These are phyloP conservation scores for Penicillium ochrochloron DNA, from an alignment of 495 filamentous ascomycete species.

Conservation along the genomic window DNA sequence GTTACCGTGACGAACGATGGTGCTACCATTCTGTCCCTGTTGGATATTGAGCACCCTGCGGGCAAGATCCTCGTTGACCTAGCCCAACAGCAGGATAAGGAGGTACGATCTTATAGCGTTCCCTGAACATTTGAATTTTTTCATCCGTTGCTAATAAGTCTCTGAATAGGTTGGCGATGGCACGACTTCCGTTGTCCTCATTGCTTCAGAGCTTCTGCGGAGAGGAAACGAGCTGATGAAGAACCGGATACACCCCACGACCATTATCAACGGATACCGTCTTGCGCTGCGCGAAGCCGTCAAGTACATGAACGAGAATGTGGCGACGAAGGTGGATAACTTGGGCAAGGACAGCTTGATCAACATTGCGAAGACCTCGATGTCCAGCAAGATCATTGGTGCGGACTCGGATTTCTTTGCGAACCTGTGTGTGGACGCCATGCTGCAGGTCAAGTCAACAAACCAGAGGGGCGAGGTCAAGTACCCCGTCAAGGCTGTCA, in stretches of 20 bases:
- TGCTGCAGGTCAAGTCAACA: conserved; percentile 89
- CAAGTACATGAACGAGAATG: conserved; percentile 98
- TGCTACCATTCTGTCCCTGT: conserved; percentile 90
- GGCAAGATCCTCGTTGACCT: conserved; percentile 98
- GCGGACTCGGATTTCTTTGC: conserved; percentile 96
- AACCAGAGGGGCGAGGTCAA: conserved; percentile 90
- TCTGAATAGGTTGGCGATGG: conserved; percentile 79
- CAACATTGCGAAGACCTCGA: conserved; percentile 97
- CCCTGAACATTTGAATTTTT: neutral
- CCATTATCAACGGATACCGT: conserved; percentile 97
- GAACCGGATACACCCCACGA: conserved; percentile 99
- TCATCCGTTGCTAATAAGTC: conserved; percentile 25
- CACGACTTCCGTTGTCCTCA: conserved; percentile 96
- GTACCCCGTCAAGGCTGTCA: conserved; percentile 99
- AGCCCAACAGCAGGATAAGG: conserved; percentile 98
- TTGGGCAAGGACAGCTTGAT: conserved; percentile 87
- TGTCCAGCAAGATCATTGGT: conserved; percentile 99
- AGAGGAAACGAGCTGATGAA: conserved; percentile 98
- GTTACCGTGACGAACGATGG: conserved; percentile 99
- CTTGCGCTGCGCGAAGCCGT: conserved; percentile 95
- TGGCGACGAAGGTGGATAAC: conserved; percentile 90
- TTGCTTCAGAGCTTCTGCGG: conserved; percentile 92
- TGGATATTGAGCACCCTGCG: conserved; percentile 97
- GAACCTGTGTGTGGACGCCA: conserved; percentile 95
- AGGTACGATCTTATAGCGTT: conserved; percentile 53